Base-by-base conservation (phyloP, 768 basidiomycete genomes). In the Porpolomopsis calyptriformis region DNA sequence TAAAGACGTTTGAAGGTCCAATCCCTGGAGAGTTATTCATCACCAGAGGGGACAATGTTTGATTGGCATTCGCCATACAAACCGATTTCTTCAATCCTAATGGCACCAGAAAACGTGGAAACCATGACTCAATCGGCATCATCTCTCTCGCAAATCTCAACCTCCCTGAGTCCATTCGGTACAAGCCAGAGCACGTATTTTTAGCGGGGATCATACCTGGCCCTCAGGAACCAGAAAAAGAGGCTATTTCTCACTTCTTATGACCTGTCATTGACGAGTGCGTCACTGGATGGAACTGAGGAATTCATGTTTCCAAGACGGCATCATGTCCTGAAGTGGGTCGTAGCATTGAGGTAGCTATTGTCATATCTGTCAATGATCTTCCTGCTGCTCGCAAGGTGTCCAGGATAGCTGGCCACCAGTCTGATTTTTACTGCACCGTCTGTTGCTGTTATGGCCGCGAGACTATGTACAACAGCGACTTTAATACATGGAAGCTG, bases 51-150 rank as follows among this genome's bases (percentile, higher is more conserved):
- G 52, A 45, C 25, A 57, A 62, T 18, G 54, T 52, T 0, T 57
- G 58, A 3, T 57, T 60, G 16, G 49, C 55, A 2, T 65, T 67
- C 47, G 57, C 56, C 38, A 52, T 68, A 14, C 51, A 48, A 37
- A 49, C 61, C 24, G 67, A 69, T 44, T 57, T 61, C 33, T 68
- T 68, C 53, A 69, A 66, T 43, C 66, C 67, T n/a, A 51, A 58
- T 29, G 42, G 48, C 4, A 64, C 60, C 45, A 63, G 59, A 43
- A 51, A 53, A 24, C 57, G 58, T 19, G 61, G 61, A 10, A 56
- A 61, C 37, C 49, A 38, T 1, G 53, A 40, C 4, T 59, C 57
- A 0, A 43, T 52, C 22, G 59, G 61, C 2, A 53, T 53, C 1
- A 56, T 71, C 2, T 62, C 57, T 14, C 47, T 69, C 37, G 56